A percentile compares a stretch with the other conserved stretches of the same genome.
phyloP scores from a whole-genome alignment of 495 filamentous ascomycete species.

The Durotheca rogersii region DNA sequence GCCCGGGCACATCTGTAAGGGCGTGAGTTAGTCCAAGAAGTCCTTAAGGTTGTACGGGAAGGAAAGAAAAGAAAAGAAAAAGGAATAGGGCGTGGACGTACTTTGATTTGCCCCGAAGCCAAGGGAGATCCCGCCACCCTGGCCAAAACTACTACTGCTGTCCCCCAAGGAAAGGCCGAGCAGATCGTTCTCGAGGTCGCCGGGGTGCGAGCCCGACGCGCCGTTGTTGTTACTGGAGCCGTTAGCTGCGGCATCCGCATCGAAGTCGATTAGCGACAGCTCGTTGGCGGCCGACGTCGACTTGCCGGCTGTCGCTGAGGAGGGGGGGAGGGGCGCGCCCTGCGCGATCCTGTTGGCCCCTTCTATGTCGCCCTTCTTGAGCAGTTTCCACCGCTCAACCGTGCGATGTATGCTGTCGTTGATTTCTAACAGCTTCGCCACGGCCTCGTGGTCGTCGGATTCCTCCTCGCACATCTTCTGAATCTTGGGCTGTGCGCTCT shows the following conservation, averaged over 20 bases:
- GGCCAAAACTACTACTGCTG: constrained; percentile 54
- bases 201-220: constrained; percentile 37
- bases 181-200: constrained; percentile 54
- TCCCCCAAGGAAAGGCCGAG: constrained; percentile 54
- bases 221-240: constrained; percentile 42
- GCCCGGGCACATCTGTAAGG: constrained; percentile 58
- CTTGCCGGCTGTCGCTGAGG: constrained; percentile 61
- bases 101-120: constrained; percentile 72
- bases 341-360: constrained; percentile 81
- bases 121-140: constrained; percentile 81
- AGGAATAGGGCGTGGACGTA: constrained; percentile 38
- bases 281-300: constrained; percentile 78
- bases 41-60: not conserved
- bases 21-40: constrained; percentile 9
- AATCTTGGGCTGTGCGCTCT: constrained; percentile 96
- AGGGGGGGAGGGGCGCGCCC: constrained; percentile 64
- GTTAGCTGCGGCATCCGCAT: constrained; percentile 64
- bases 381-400: constrained; percentile 87
- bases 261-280: constrained; percentile 90
- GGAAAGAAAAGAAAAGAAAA: not conserved
- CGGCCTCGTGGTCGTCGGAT: constrained; percentile 92
- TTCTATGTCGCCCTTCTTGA: constrained; percentile 91
- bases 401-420: constrained; percentile 98
- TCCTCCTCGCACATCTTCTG: constrained; percentile 99
- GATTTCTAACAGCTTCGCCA: constrained; percentile 92